Conservation (phyloP, 139 green algal genomes). For the Ulvella scutata region DNA sequence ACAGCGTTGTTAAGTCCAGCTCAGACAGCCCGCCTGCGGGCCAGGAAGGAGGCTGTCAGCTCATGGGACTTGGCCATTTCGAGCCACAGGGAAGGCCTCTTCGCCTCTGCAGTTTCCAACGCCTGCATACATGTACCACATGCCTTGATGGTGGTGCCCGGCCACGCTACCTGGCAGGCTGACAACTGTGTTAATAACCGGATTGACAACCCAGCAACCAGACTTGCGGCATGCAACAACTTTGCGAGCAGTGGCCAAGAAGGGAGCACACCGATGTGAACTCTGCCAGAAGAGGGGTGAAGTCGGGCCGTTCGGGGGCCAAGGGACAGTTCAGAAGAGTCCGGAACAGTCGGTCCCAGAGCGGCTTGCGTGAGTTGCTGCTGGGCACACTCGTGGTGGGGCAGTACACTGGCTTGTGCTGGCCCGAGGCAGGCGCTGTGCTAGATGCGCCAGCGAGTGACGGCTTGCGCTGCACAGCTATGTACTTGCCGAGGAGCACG, state of each 20-base stretch:
- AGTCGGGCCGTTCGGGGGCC: neutral
- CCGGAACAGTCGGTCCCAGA: neutral
- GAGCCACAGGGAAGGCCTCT: too few relatives aligned
- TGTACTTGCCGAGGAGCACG: constrained; percentile 31
- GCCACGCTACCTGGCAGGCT: too few relatives aligned
- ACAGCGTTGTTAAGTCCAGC: too few relatives aligned
- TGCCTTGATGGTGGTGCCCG: too few relatives aligned
- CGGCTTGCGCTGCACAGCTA: constrained; percentile 23
- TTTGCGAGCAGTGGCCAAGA: neutral
- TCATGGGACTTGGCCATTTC: too few relatives aligned
- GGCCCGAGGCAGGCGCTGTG: too few relatives aligned
- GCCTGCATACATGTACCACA: too few relatives aligned
- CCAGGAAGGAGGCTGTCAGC: too few relatives aligned
- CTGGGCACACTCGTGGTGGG: neutral
- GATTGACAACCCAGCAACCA: neutral
- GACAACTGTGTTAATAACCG: too few relatives aligned
- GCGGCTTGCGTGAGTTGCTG: neutral
- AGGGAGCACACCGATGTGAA: neutral
- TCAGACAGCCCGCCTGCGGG: too few relatives aligned
- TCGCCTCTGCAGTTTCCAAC: too few relatives aligned
- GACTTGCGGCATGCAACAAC: neutral
- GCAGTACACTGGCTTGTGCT: neutral
- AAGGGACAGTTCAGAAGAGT: neutral
- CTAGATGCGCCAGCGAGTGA: constrained; percentile 4
- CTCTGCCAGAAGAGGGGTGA: neutral